Conservation (phyloP, 768 basidiomycete species). For the Infundibulicybe gibba region DNA sequence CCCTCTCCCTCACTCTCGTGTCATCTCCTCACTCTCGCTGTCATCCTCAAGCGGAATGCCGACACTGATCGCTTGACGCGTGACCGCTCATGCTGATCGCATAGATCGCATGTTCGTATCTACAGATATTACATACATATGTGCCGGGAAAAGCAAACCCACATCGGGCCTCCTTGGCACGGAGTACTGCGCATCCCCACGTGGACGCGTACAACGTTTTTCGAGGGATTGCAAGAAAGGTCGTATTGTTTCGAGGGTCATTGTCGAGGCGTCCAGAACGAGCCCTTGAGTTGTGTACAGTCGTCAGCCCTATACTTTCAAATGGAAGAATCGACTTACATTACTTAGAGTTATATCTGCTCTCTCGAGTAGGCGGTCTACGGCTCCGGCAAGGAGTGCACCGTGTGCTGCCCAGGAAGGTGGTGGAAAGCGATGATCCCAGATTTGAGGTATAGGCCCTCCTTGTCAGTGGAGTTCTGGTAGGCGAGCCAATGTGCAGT, state of each 20-base stretch:
- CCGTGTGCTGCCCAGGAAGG: constrained; percentile 10
- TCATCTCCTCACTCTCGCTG: too few species aligned
- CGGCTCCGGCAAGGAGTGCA: background rate
- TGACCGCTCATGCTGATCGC: too few species aligned
- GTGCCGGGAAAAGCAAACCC: too few species aligned
- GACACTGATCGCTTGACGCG: too few species aligned
- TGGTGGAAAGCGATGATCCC: constrained; percentile 12
- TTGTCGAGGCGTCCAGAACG: constrained; percentile 12
- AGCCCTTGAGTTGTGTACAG: background rate
- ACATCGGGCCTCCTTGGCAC: too few species aligned
- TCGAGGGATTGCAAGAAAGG: constrained; percentile 3
- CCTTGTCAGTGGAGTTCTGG: too few species aligned
- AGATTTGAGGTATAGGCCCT: constrained; percentile 4
- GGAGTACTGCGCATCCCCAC: too few species aligned
- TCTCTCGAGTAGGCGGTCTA: constrained; percentile 1
- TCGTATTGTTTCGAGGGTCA: constrained; percentile 13
- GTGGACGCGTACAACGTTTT: background rate
- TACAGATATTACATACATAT: too few species aligned
- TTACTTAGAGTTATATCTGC: constrained; percentile 1
- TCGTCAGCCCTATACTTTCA: background rate
- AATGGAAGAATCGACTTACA: background rate
- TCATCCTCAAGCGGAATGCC: too few species aligned
- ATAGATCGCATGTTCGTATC: too few species aligned
- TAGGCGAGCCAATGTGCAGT: too few species aligned
- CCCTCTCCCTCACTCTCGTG: too few species aligned